Evolutionary conservation across 148 eudicot genomes (phyloP), one percentile per base, ranked within the genome.

Genomic region (Hydrangea macrophylla): DNA sequence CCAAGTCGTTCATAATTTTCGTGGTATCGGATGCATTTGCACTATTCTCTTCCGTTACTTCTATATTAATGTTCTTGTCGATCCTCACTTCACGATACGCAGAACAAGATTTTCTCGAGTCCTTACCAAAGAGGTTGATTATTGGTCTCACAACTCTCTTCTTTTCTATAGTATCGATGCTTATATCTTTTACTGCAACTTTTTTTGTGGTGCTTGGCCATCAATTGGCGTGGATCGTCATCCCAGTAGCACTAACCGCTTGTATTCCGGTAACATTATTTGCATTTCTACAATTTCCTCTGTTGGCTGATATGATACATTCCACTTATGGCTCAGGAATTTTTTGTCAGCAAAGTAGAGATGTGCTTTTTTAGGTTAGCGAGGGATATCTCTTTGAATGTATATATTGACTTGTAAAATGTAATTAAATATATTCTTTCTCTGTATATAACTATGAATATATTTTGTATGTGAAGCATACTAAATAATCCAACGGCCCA

Each of bases 11-110:
- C 54, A 50, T 55, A 44, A 33, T 75, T 9, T 78, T 78, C 23
- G 39, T 58, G 12, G 24, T 73, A 31, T 39, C 70, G 0, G 77
- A 69, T 56, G 77, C 74, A 3, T 17, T 78, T 0, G 73, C 74
- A 0, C 35, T 68, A n/a, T 55, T 78, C 30, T 62, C 74, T 8
- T 78, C 81, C 0, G 42, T 58, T 10, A 65, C 63, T 26, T 73
- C 81, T 2, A 78, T 73, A 26, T 10, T 82, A 9, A 71, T 74
- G 55, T 76, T 82, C 69, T 42, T 82, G 22, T 74, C 80, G 6
- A 72, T 81, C 9, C 66, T 74, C 53, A 81, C 79, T 0, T 74
- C 85, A 3, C 78, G 79, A 0, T 73, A 79, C 54, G 68, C 75
- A 9, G 78, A 82, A 51, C 62, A 70, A 2, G 82, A 82, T 39